Evolutionary conservation across 805 yeast species (phyloP), one percentile per base, ranked within the genome.

Genomic region (Candida nemodendra): DNA sequence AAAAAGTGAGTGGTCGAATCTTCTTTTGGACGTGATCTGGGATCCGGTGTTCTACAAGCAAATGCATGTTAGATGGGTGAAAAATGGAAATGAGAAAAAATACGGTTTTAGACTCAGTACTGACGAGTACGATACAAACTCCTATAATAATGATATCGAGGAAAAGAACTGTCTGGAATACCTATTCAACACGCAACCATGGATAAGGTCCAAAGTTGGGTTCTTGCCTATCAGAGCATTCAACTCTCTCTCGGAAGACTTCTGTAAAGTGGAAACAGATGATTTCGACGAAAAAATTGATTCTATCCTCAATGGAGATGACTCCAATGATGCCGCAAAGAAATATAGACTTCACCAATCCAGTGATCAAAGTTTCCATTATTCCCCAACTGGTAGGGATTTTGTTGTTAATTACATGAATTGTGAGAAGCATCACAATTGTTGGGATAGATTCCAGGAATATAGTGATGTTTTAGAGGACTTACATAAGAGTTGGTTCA

Each of bases 391-490:
- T 1, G 54, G 59, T 30, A 51, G 66, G 24, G 71, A 66, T 39
- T 67, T 67, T 30, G 32, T 66, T 14, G 64, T 65, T 4, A 66
- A 67, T 42, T 64, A 60, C 59, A 62, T 58, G 57, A 67, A 65
- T 24, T 67, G 72, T 44, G 65, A 65, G 38, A 60, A 57, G 35
- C 32, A 36, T 24, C 56, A 65, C 46, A 60, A 58, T 38, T 66
- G 72, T 46, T 66, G 67, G 68, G 66, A 64, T 37, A 60, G 68
- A 39, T 65, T 67, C 56, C 64, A 60, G 39, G 59, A 57, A 37
- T 65, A 51, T 49, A 61, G 56, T 31, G 41, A 53, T 27, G 25
- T 65, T 24, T 61, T 64, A 42, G 53, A 51, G 27, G 45, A 56
- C 9, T 36, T 65, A 23, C 69, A 64, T 41, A 57, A 50, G 30